phyloP scores from a whole-genome alignment of 2,329 filamentous ascomycete genomes.

The Curvularia lunata region DNA sequence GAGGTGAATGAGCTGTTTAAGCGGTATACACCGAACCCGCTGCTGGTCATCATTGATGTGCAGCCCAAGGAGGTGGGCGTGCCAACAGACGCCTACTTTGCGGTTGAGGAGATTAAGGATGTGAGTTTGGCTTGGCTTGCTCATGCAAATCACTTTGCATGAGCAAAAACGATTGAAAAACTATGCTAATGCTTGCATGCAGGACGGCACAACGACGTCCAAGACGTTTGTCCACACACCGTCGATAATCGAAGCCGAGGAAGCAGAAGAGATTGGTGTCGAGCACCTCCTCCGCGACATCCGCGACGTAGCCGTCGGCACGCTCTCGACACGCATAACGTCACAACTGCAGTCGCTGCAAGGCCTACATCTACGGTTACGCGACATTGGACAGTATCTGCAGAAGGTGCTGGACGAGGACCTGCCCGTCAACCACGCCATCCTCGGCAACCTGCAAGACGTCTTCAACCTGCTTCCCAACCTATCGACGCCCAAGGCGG shows the following conservation, averaged over 20 bases:
- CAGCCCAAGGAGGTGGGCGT: conserved; percentile 98
- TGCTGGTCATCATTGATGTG: conserved; percentile 97
- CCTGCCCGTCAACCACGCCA: conserved; percentile 94
- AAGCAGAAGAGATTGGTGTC: conserved; percentile 98
- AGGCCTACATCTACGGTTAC: conserved; percentile 89
- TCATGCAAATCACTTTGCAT: neutral
- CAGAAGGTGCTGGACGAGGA: conserved; percentile 94
- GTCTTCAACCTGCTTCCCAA: conserved; percentile 99
- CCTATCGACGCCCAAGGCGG: conserved; percentile 79
- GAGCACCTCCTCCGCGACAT: conserved; percentile 98
- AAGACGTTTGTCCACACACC: conserved; percentile 99
- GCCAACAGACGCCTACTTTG: conserved; percentile 98
- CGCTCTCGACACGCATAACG: conserved; percentile 93
- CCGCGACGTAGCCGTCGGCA: conserved; percentile 95
- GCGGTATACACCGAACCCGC: conserved; percentile 94
- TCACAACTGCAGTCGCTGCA: conserved; percentile 97
- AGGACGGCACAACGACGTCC: conserved; percentile 96
- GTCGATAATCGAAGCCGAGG: conserved; percentile 97
- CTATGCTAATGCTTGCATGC: conserved; percentile 5
- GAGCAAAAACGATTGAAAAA: too few relatives aligned
- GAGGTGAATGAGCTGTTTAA: conserved; percentile 99
- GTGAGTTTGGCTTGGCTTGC: conserved; percentile 60
- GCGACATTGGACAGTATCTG: conserved; percentile 93
- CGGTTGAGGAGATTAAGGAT: conserved; percentile 99
- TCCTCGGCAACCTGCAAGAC: conserved; percentile 97